Conservation (phyloP, 805 yeast species). For the Wickerhamomyces ciferrii region DNA sequence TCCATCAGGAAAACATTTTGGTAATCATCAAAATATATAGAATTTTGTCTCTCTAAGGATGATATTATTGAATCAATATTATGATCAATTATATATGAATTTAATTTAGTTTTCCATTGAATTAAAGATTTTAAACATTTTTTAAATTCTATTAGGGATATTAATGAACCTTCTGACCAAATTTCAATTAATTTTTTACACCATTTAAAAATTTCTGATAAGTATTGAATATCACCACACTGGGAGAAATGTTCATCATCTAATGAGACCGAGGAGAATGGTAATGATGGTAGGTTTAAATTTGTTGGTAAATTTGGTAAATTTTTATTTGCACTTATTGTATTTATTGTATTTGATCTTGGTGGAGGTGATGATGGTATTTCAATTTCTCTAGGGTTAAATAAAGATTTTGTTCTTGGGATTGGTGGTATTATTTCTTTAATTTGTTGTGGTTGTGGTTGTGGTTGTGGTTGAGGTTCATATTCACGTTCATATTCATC, state of each 20-base stretch:
- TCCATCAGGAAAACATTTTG: conserved; percentile 21
- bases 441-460: neutral
- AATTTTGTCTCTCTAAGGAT: conserved; percentile 35
- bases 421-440: neutral
- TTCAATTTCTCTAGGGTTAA: neutral
- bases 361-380: neutral
- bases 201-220: conserved; percentile 51
- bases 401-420: neutral
- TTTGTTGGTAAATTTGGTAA: conserved; percentile 36
- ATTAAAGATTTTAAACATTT: conserved; percentile 46
- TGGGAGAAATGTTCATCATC: conserved; percentile 42
- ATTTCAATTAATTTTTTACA: conserved; percentile 37
- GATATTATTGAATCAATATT: conserved; percentile 44
- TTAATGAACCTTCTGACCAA: conserved; percentile 48
- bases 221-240: conserved; percentile 40
- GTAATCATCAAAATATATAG: conserved; percentile 33
- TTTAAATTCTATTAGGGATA: conserved; percentile 47
- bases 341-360: neutral
- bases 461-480: neutral
- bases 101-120: conserved; percentile 40
- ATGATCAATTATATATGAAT: conserved; percentile 43
- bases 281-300: conserved; percentile 46
- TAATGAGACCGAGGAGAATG: conserved; percentile 47
- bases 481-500: neutral
- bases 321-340: conserved; percentile 3